Evolutionary conservation across 2,329 filamentous ascomycete genomes (phyloP), one percentile per base, ranked within the genome.

Genomic region (Penicillium janthinellum): DNA sequence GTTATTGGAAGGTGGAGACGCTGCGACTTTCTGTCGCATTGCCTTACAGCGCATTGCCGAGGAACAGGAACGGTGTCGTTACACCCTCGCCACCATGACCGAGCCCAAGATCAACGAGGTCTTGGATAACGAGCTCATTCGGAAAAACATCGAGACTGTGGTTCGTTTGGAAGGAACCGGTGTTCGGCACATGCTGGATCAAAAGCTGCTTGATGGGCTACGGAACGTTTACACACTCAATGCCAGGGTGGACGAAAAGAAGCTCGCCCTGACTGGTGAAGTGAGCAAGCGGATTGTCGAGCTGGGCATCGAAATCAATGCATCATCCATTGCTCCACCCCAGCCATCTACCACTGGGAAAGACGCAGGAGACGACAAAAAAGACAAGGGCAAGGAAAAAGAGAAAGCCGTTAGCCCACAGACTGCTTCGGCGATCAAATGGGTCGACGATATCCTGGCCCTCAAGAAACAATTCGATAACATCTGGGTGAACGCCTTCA

Each of bases 391-490:
- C 22, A 84, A 72, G 64, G 75, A 66, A 72, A 83, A 58, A 70
- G 72, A 84, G 39, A 85, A 80, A 60, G 79, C 85, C 0, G 80
- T 88, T 7, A 93, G 91, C 31, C 89, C 92, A 73, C 89, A 93
- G 71, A 98, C 95, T 0, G 85, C 87, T 0, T 90, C 92, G 1
- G 95, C 95, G 0, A 90, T 98, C 68, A 91, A 90, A 70, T 99
- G 95, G 95, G 94, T 98, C 2, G 91, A 96, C 68, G 92, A 96
- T 68, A 90, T 98, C 2, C 80, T 99, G 50, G 78, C 79, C 17
- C 81, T 99, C 31, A 97, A 98, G 76, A 88, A 90, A 67, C 96
- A 95, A 72, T 98, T 96, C 69, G 93, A 98, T 73, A 83, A 78
- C 12, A 85, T 99, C 60, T 92, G 89, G 86, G 80, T 79, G 44